A percentile compares a stretch with the other conserved stretches of the same genome.
Conservation (phyloP, 768 basidiomycete species). For the Psilocybe cyanescens region DNA sequence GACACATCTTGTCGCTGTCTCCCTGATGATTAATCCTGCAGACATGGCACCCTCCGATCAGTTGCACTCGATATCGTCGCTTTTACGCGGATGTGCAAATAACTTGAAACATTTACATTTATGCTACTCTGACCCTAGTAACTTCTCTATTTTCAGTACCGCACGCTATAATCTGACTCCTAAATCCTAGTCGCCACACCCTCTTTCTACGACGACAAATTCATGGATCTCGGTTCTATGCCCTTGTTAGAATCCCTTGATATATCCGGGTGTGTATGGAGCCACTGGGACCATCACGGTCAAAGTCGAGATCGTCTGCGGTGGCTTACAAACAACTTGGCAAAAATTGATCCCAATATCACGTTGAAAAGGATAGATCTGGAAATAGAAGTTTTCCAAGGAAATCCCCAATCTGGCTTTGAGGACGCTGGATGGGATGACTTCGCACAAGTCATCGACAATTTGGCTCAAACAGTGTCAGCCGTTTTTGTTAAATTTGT, state of each 20-base stretch:
- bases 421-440: not conserved
- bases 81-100: not conserved
- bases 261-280: not conserved
- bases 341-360: not conserved
- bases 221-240: not conserved
- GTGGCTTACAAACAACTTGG: not conserved
- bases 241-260: not conserved
- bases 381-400: not conserved
- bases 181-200: not conserved
- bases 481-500: not conserved
- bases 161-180: not conserved
- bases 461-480: not conserved
- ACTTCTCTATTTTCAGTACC: not conserved
- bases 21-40: not conserved
- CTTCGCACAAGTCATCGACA: not conserved
- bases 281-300: not conserved
- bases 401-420: not conserved
- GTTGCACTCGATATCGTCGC: not conserved
- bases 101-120: not conserved
- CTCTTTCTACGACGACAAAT: not conserved
- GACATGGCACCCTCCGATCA: not conserved
- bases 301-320: not conserved
- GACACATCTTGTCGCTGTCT: not conserved
- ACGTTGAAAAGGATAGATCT: not conserved
- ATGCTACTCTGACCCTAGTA: not conserved